A percentile compares a stretch with the other conserved stretches of the same genome.
These are phyloP conservation scores for Salvia sclarea DNA, from an alignment of 305 asterid species.

Conservation along the genomic window DNA sequence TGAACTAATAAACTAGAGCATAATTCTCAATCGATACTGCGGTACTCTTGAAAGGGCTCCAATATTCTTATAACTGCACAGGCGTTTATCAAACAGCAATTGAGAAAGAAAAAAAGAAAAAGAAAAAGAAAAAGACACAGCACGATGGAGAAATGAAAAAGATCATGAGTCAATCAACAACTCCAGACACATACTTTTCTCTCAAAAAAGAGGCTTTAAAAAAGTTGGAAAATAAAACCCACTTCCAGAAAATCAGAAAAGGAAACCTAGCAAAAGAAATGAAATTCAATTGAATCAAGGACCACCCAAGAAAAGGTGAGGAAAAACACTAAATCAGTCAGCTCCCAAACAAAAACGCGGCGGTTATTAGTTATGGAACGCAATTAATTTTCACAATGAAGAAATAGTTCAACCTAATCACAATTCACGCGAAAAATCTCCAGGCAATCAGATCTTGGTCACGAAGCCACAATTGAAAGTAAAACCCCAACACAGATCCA, in stretches of 20 bases:
- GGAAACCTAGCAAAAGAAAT: constrained; percentile 21
- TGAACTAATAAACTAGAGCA: neutral
- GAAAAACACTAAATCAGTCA: constrained; percentile 17
- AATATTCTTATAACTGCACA: neutral
- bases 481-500: constrained; percentile 32
- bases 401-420: neutral
- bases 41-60: too few species aligned
- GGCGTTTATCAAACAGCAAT: constrained; percentile 22
- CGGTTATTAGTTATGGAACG: constrained; percentile 3
- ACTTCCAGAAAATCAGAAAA: constrained; percentile 26
- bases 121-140: constrained; percentile 1
- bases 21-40: too few species aligned
- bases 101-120: neutral
- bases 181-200: constrained; percentile 30
- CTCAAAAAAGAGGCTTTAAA: constrained; percentile 36
- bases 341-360: constrained; percentile 25
- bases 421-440: neutral
- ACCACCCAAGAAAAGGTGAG: constrained; percentile 35
- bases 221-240: constrained; percentile 27
- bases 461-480: constrained; percentile 10
- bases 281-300: constrained; percentile 37
- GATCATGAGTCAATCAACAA: constrained; percentile 43
- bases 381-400: constrained; percentile 14
- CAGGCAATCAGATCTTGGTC: constrained; percentile 35
- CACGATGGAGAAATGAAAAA: constrained; percentile 26